phyloP scores from a whole-genome alignment of 148 eudicot species.

The Amaranthus hypochondriacus region DNA sequence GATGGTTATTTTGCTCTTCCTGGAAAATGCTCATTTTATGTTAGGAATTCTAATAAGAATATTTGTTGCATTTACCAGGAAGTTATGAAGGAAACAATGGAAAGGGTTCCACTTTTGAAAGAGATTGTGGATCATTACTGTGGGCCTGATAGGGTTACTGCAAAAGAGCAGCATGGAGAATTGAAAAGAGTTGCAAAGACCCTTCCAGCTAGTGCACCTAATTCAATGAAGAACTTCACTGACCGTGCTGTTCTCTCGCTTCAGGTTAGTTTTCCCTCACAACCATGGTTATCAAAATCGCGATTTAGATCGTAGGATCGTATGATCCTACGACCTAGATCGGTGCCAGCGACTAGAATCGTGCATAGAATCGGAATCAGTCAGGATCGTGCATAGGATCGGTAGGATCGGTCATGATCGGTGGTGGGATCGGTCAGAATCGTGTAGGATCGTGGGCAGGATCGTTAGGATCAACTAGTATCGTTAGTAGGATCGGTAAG shows the following conservation, averaged over 20 bases:
- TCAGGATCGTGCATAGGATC: no score
- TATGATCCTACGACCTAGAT: no score
- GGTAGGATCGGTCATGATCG: no score
- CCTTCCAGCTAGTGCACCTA: constrained; percentile 61
- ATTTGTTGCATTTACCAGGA: constrained; percentile 33
- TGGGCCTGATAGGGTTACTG: constrained; percentile 83
- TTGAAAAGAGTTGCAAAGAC: constrained; percentile 83
- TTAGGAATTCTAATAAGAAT: not conserved
- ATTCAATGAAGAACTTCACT: constrained; percentile 64
- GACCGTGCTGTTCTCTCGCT: constrained; percentile 83
- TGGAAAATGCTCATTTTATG: not conserved
- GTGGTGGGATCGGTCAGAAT: no score
- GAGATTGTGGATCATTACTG: constrained; percentile 68
- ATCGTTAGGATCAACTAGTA: no score
- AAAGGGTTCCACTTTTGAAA: constrained; percentile 69
- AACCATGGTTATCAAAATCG: no score
- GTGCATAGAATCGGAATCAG: no score
- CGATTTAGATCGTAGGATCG: no score
- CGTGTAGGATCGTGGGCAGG: no score
- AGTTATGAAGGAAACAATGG: constrained; percentile 65
- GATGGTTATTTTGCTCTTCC: not conserved
- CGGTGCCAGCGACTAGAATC: no score
- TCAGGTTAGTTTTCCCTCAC: constrained; percentile 50
- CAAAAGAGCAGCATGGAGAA: constrained; percentile 73
- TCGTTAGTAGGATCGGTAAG: no score